Evolutionary conservation across 2,329 filamentous ascomycete genomes (phyloP).

Genomic region (Colletotrichum sp.): DNA sequence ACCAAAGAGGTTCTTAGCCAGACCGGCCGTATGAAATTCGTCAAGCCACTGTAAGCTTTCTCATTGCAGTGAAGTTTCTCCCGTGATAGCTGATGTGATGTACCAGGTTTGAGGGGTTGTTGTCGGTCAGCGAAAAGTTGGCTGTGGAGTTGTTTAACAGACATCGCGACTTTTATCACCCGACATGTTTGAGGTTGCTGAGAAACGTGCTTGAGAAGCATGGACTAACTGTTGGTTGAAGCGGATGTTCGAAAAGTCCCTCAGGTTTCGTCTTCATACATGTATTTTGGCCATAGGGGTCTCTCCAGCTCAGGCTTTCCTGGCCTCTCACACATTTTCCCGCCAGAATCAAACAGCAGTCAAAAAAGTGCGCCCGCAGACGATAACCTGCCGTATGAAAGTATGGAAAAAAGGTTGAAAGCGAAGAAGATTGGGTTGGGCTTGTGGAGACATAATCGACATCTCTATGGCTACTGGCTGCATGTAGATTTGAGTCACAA

Average conservation of each 20-base stretch:
- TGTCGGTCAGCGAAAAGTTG: neutral
- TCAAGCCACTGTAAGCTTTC: neutral
- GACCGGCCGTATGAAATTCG: slow-evolving; percentile 8
- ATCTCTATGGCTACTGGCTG: neutral
- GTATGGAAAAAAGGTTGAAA: neutral
- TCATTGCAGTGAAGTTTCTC: neutral
- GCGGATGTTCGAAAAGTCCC: neutral
- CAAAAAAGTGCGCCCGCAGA: neutral
- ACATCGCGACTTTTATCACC: neutral
- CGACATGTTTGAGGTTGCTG: neutral
- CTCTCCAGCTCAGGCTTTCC: neutral
- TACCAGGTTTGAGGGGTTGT: neutral
- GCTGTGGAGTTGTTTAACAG: neutral
- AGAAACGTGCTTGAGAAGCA: neutral
- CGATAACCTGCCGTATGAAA: neutral
- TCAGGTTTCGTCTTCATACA: neutral
- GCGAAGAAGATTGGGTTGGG: neutral
- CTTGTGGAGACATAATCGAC: neutral
- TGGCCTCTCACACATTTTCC: neutral
- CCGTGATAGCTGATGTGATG: neutral
- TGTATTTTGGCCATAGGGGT: too few relatives aligned
- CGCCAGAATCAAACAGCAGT: neutral
- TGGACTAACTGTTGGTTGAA: neutral
- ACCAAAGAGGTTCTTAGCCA: neutral
- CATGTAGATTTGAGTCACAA: neutral